Conservation (phyloP, 345 rosid species). For the Punica granatum region DNA sequence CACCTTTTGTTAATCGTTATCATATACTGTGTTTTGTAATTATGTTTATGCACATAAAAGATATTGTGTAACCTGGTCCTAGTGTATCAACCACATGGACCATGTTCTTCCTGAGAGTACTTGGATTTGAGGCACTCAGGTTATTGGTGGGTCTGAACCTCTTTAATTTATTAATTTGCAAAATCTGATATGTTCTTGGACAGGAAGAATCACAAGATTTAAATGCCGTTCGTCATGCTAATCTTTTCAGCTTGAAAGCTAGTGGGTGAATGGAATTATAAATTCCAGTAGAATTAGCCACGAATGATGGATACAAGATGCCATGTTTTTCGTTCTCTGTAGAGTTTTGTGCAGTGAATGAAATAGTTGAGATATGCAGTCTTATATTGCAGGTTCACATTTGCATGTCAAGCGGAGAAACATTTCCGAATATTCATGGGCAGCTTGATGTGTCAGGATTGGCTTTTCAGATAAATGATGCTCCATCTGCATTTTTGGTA, state of each 20-base stretch:
- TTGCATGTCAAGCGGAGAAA: slow-evolving; percentile 91
- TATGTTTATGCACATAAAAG: neutral
- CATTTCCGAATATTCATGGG: slow-evolving; percentile 90
- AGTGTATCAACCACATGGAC: neutral
- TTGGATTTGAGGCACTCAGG: neutral
- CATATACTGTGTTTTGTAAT: neutral
- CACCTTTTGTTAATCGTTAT: neutral
- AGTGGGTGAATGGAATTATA: no score
- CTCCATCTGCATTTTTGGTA: slow-evolving; percentile 89
- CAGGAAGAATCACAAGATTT: neutral
- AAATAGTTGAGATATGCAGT: neutral
- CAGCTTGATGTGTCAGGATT: slow-evolving; percentile 81
- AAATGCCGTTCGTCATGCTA: neutral
- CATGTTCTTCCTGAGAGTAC: neutral
- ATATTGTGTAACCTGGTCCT: neutral
- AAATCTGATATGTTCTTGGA: neutral
- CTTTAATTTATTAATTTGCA: neutral
- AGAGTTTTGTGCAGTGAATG: neutral
- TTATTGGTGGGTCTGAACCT: neutral
- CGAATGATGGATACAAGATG: no score
- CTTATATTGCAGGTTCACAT: slow-evolving; percentile 58
- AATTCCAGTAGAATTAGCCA: no score
- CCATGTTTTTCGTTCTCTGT: no score
- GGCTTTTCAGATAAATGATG: slow-evolving; percentile 77
- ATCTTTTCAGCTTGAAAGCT: neutral